Conservation (phyloP, 768 basidiomycete species). For the Pulveroboletus sp. region DNA sequence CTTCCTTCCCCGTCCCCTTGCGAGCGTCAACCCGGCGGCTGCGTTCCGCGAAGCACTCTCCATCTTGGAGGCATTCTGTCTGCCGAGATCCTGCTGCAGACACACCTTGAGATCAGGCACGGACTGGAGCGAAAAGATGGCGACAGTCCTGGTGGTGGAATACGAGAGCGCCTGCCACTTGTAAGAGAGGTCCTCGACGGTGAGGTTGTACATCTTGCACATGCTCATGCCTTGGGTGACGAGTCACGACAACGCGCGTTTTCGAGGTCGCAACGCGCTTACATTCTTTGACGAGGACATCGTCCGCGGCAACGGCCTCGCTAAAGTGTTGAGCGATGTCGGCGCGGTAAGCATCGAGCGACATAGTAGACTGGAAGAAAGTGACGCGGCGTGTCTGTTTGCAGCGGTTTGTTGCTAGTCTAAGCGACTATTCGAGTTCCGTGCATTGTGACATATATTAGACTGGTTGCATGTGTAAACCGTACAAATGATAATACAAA, state of each 20-base stretch:
- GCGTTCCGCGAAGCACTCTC: slow-evolving; percentile 25
- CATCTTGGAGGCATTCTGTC: slow-evolving; percentile 31
- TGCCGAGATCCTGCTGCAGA: slow-evolving; percentile 41
- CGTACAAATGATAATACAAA: slow-evolving; percentile 32
- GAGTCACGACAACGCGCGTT: slow-evolving; percentile 12
- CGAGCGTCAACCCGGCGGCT: slow-evolving; percentile 7
- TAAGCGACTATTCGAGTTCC: too few relatives aligned
- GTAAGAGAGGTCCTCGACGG: slow-evolving; percentile 51
- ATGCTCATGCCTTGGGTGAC: slow-evolving; percentile 50
- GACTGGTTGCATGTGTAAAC: slow-evolving; percentile 13
- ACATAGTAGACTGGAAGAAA: too few relatives aligned
- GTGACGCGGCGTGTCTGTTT: too few relatives aligned
- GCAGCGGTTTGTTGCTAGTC: too few relatives aligned
- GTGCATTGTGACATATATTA: slow-evolving; percentile 20
- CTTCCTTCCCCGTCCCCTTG: slow-evolving; percentile 9
- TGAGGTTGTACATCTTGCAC: slow-evolving; percentile 58
- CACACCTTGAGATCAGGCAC: slow-evolving; percentile 41
- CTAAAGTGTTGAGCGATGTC: slow-evolving; percentile 27
- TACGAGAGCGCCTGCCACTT: slow-evolving; percentile 62
- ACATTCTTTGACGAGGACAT: slow-evolving; percentile 53
- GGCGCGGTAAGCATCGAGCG: slow-evolving; percentile 15
- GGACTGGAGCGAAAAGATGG: slow-evolving; percentile 46
- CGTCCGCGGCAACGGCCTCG: slow-evolving; percentile 34
- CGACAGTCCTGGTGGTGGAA: slow-evolving; percentile 29
- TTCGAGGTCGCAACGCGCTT: slow-evolving; percentile 13